Evolutionary conservation across 2,329 filamentous ascomycete species (phyloP).

Genomic region (Talaromyces sp.): DNA sequence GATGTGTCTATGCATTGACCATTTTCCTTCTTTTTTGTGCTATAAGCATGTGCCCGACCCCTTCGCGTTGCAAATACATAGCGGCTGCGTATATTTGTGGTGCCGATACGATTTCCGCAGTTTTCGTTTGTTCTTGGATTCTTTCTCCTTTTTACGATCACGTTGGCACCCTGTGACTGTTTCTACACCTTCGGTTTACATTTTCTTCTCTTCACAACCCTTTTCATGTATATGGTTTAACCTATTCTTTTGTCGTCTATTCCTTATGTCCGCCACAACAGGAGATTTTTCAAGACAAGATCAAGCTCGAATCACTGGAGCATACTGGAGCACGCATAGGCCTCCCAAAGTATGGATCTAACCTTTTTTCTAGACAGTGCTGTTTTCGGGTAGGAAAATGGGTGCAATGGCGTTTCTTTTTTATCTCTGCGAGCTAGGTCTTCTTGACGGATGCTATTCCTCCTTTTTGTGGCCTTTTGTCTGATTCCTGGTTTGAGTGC

Average conservation of each 20-base stretch:
- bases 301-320: conserved; percentile 11
- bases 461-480: conserved; percentile 18
- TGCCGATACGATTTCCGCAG: conserved; percentile 16
- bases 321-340: conserved; percentile 2
- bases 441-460: conserved; percentile 29
- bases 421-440: conserved; percentile 9
- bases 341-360: conserved; percentile 4
- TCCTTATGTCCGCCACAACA: conserved; percentile 7
- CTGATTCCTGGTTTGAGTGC: neutral
- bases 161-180: conserved; percentile 9
- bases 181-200: conserved; percentile 15
- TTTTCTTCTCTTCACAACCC: conserved; percentile 25
- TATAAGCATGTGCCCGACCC: conserved; percentile 19
- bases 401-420: conserved; percentile 16
- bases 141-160: conserved; percentile 22
- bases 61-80: conserved; percentile 33
- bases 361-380: conserved; percentile 15
- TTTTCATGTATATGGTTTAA: conserved; percentile 42
- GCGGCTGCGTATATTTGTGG: conserved; percentile 37
- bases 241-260: conserved; percentile 13
- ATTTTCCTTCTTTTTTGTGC: conserved; percentile 16
- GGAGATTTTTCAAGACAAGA: conserved; percentile 1
- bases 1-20: conserved; percentile 18
- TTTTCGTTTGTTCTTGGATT: conserved; percentile 29
- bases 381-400: conserved; percentile 18